A percentile compares a stretch with the other conserved stretches of the same genome.
These are phyloP conservation scores for Teratosphaeria gauchensis DNA, from an alignment of 2,329 filamentous ascomycete species.

Conservation along the genomic window DNA sequence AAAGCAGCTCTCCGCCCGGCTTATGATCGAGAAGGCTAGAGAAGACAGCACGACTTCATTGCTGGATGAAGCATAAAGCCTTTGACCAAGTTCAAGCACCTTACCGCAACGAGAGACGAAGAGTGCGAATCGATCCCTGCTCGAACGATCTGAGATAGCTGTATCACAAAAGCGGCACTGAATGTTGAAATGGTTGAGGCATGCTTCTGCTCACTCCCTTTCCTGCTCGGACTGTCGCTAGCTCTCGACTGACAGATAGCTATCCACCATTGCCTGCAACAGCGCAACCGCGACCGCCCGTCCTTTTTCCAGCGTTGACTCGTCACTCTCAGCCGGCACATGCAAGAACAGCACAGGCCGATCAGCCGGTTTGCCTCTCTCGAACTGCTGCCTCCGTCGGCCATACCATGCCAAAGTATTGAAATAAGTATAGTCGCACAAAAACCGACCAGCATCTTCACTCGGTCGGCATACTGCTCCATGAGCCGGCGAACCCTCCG, in stretches of 20 bases:
- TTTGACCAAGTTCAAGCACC: too few species aligned
- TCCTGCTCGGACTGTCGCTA: not conserved
- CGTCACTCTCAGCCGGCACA: constrained; percentile 29
- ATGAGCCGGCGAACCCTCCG: constrained; percentile 19
- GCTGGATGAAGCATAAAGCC: too few species aligned
- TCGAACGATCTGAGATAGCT: too few species aligned
- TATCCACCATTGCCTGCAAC: constrained; percentile 28
- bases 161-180: too few species aligned
- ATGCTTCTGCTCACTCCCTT: too few species aligned
- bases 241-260: constrained; percentile 12
- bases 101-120: too few species aligned
- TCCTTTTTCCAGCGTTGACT: constrained; percentile 24
- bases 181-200: too few species aligned
- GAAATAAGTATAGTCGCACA: constrained; percentile 39
- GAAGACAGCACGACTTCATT: too few species aligned
- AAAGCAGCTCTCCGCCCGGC: too few species aligned
- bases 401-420: constrained; percentile 28
- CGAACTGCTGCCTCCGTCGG: constrained; percentile 11
- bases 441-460: constrained; percentile 33
- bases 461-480: constrained; percentile 25
- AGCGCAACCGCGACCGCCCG: constrained; percentile 19
- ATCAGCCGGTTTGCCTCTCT: constrained; percentile 10
- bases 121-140: too few species aligned
- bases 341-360: constrained; percentile 34
- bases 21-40: too few species aligned